Base-by-base conservation (phyloP, 2,329 filamentous ascomycete genomes). In the Chaetomium globosum region DNA sequence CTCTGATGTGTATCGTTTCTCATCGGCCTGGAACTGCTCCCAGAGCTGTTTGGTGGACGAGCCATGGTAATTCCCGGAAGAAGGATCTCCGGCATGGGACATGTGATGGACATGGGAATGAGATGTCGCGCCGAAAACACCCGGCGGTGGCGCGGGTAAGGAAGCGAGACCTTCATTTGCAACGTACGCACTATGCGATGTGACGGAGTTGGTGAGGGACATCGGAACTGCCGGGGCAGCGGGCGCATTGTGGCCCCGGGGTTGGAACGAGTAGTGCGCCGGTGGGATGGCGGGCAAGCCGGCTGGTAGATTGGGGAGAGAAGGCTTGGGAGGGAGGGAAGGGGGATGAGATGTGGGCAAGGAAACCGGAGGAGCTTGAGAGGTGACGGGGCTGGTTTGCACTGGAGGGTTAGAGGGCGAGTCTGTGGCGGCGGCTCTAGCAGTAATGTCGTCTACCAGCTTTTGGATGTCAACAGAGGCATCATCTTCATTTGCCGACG, bases 1-100 rank as follows among this genome's bases (percentile, higher is more conserved):
- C 73, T 93, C 90, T 0, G 87, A 86, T 71, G 92, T 90, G 75
- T 92, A 92, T 69, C 84, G 85, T 67, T 89, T 84, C 77, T 94
- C 91, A 70, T 92, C 87, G 49, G 84, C 81, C 64, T 92, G 79
- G 74, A 93, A 94, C 13, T 84, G 82, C 64, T 93, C 89, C 78
- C 91, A 94, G 57, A 83, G 82, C 71, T 85, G 84, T 73, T 91
- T 87, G 62, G 85, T 71, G 39, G 71, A 71, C 58, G 70, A 65
- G 43, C 72, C 69, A 31, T 75, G 73, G 65, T 72, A 66, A 48
- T 63, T 51, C 8, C 56, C 52, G 1, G 43, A 39, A 16, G 63
- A 59, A 13, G 46, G 58, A 61, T 67, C 64, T 61, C 57, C 63
- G n/a, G 49, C 51, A 51, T 51, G 46, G 46, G 60, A 55, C 51